Percentiles rank a stretch among this genome's conserved stretches.
phyloP scores from a whole-genome alignment of 75 land plant genomes.

The Larix kaempferi region DNA sequence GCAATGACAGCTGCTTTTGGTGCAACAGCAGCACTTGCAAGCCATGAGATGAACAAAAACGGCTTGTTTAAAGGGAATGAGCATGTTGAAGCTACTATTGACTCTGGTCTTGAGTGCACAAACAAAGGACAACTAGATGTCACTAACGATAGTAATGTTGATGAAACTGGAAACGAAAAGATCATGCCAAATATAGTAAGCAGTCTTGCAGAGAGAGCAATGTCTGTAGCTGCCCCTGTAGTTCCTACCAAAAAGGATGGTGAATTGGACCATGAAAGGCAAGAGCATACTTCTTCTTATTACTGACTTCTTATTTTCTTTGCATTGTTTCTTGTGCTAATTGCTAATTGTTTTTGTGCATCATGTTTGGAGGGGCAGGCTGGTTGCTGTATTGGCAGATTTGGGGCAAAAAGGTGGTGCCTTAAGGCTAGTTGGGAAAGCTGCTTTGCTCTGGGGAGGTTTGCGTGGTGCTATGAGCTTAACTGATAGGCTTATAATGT shows the following conservation, averaged over 20 bases:
- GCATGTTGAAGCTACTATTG: not conserved
- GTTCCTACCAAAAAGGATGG: constrained; percentile 90
- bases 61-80: not conserved
- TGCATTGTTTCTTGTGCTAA: constrained; percentile 6
- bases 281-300: not conserved
- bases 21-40: constrained; percentile 71
- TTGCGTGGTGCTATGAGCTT: constrained; percentile 98
- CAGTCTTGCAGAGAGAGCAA: constrained; percentile 92
- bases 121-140: not conserved
- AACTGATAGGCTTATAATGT: constrained; percentile 83
- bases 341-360: not conserved
- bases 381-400: constrained; percentile 84
- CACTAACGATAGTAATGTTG: constrained; percentile 12
- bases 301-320: not conserved
- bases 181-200: constrained; percentile 53
- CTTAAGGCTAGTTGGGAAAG: constrained; percentile 68
- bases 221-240: constrained; percentile 95
- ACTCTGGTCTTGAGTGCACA: not conserved
- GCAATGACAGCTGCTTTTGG: constrained; percentile 90
- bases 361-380: constrained; percentile 32
- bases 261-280: constrained; percentile 95
- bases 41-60: constrained; percentile 29
- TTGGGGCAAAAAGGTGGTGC: constrained; percentile 91
- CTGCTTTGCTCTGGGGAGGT: constrained; percentile 97
- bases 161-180: constrained; percentile 20